These are phyloP conservation scores for Paramarasmius palmivorus DNA, from an alignment of 1,284 basidiomycete species.

Conservation along the genomic window DNA sequence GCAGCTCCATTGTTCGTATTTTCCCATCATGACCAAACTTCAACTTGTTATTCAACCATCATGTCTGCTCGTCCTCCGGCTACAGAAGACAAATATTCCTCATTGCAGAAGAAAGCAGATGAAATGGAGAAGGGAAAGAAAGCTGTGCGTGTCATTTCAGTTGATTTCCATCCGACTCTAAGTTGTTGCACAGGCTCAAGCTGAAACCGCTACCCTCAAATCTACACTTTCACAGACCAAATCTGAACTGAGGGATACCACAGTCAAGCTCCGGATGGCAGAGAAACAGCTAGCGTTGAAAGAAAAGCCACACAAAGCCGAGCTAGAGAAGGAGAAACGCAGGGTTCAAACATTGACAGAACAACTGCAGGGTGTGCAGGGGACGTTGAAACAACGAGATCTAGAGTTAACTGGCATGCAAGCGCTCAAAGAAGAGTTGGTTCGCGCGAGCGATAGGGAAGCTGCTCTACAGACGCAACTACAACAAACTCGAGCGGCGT, in stretches of 20 bases:
- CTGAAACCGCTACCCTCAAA: slow-evolving; percentile 59
- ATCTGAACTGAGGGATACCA: slow-evolving; percentile 53
- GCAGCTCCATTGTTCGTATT: too few species aligned
- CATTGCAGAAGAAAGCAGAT: slow-evolving; percentile 64
- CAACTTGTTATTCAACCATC: too few species aligned
- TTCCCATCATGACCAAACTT: too few species aligned
- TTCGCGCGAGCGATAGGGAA: slow-evolving; percentile 35
- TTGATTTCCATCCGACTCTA: background rate
- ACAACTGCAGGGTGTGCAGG: slow-evolving; percentile 40
- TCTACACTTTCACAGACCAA: slow-evolving; percentile 50
- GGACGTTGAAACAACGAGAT: slow-evolving; percentile 39
- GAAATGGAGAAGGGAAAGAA: slow-evolving; percentile 69
- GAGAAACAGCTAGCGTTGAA: slow-evolving; percentile 3
- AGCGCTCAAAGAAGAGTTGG: slow-evolving; percentile 31
- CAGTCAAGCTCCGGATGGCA: slow-evolving; percentile 44
- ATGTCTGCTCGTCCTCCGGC: too few species aligned
- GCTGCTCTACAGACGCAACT: slow-evolving; percentile 50
- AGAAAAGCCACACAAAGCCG: slow-evolving; percentile 33
- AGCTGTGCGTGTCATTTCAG: slow-evolving; percentile 41
- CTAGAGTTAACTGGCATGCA: slow-evolving; percentile 43
- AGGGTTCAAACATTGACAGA: too few species aligned
- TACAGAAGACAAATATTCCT: slow-evolving; percentile 47
- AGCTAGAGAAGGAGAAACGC: slow-evolving; percentile 57
- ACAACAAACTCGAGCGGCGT: slow-evolving; percentile 37
- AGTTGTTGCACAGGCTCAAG: slow-evolving; percentile 46